A percentile compares a stretch with the other conserved stretches of the same genome.
Evolutionary conservation across 495 filamentous ascomycete genomes (phyloP).

Genomic region (Neurospora sp.): DNA sequence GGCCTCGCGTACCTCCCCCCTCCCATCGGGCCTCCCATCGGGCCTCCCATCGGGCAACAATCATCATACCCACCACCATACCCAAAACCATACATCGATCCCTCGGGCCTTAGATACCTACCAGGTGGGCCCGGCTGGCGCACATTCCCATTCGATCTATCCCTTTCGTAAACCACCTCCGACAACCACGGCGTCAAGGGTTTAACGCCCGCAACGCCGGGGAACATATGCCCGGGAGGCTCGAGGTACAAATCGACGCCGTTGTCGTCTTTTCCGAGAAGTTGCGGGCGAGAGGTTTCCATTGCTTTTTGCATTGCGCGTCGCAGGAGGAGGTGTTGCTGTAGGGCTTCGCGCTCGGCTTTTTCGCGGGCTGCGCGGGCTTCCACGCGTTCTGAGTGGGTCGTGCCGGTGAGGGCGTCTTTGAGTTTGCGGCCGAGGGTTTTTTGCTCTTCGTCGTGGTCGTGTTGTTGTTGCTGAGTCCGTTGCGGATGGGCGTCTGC

Average conservation of each 20-base stretch:
- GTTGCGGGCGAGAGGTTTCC: conserved; percentile 7
- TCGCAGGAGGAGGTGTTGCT: conserved; percentile 16
- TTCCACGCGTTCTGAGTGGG: conserved; percentile 11
- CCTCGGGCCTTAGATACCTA: conserved; percentile 15
- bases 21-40: conserved; percentile 11
- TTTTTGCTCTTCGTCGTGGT: neutral
- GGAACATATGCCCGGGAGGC: conserved; percentile 14
- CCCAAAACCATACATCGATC: conserved; percentile 16
- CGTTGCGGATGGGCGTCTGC: neutral
- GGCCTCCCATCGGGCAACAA: conserved; percentile 8
- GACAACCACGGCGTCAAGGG: conserved; percentile 13
- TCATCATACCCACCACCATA: conserved; percentile 16
- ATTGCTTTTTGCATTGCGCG: conserved; percentile 12
- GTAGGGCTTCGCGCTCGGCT: conserved; percentile 14
- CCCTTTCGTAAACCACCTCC: conserved; percentile 16
- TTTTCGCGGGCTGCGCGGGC: conserved; percentile 5
- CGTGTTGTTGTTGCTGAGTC: neutral
- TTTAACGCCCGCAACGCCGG: conserved; percentile 5
- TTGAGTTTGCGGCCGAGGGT: conserved; percentile 13
- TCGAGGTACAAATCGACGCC: conserved; percentile 15
- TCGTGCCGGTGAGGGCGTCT: conserved; percentile 17
- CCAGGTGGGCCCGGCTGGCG: neutral
- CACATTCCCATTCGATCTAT: neutral
- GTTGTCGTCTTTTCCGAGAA: conserved; percentile 11
- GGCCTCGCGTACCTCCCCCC: conserved; percentile 11